Conservation (phyloP, 257 asterid species). For the Primulina huaijiensis region DNA sequence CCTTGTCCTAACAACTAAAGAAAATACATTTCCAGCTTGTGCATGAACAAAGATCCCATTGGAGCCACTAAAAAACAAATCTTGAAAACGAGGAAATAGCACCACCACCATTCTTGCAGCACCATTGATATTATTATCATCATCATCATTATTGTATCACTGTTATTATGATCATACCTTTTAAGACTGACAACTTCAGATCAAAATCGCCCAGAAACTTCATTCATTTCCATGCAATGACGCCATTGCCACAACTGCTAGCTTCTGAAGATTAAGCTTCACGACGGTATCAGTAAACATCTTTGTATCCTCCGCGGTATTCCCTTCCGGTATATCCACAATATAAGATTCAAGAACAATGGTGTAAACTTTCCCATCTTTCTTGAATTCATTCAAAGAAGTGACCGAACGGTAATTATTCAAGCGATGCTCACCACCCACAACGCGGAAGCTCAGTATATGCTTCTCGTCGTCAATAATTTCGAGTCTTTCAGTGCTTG, state of each 20-base stretch:
- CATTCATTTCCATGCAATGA: slow-evolving; percentile 45
- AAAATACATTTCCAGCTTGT: not conserved
- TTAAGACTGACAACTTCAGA: not conserved
- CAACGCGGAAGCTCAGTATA: slow-evolving; percentile 70
- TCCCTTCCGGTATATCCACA: slow-evolving; percentile 76
- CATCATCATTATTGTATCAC: not conserved
- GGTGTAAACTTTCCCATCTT: slow-evolving; percentile 37
- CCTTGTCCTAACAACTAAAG: not conserved
- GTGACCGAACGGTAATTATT: slow-evolving; percentile 76
- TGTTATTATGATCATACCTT: not conserved
- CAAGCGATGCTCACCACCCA: slow-evolving; percentile 88
- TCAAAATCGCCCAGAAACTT: not conserved
- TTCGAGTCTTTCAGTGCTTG: slow-evolving; percentile 86
- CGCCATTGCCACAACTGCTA: slow-evolving; percentile 62
- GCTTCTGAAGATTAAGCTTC: slow-evolving; percentile 74
- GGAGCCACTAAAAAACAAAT: not conserved
- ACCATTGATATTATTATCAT: not conserved
- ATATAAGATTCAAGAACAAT: slow-evolving; percentile 56
- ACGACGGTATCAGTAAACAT: slow-evolving; percentile 89
- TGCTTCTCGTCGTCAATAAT: slow-evolving; percentile 68
- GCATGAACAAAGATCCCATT: not conserved
- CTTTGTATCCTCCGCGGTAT: slow-evolving; percentile 76
- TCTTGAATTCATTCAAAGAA: slow-evolving; percentile 55
- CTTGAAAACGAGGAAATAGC: not conserved
- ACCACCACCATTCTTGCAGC: not conserved